Evolutionary conservation across 208 protist genomes (phyloP).

Genomic region (Crithidia bombi): DNA sequence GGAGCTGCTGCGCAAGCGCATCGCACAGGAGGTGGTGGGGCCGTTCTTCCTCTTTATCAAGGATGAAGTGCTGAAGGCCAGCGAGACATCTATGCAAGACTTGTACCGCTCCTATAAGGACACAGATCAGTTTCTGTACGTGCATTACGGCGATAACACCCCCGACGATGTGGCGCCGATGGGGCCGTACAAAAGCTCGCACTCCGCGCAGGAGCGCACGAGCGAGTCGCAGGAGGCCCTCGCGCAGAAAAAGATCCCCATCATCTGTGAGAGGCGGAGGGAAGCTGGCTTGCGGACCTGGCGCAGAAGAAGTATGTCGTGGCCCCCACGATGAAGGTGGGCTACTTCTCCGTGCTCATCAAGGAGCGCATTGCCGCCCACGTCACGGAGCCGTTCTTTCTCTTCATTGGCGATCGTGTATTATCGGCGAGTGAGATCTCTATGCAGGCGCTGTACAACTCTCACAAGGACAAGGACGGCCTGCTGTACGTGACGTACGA

Average conservation of each 20-base stretch:
- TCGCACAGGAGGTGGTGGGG: conserved; percentile 19
- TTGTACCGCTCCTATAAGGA: conserved; percentile 89
- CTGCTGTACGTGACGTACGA: conserved; percentile 84
- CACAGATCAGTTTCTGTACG: conserved; percentile 87
- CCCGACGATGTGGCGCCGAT: conserved; percentile 29
- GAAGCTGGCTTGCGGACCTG: conserved; percentile 77
- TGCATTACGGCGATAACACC: conserved; percentile 73
- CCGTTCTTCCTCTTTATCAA: conserved; percentile 34
- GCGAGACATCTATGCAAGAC: conserved; percentile 15
- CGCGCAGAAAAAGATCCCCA: conserved; percentile 30
- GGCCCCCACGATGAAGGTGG: conserved; percentile 25
- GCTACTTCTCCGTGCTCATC: conserved; percentile 26
- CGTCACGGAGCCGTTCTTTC: conserved; percentile 24
- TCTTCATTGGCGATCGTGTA: conserved; percentile 25
- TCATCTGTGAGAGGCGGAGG: conserved; percentile 88
- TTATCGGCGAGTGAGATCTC: conserved; percentile 36
- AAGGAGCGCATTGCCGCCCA: conserved; percentile 27
- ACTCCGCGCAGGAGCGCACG: conserved; percentile 53
- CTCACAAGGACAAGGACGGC: conserved; percentile 89
- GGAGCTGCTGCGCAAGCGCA: conserved; percentile 29
- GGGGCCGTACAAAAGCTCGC: conserved; percentile 32
- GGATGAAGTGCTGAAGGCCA: conserved; percentile 38
- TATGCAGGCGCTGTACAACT: conserved; percentile 61
- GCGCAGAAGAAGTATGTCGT: conserved; percentile 82
- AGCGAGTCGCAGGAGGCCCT: conserved; percentile 49